Conservation (phyloP, 2,329 filamentous ascomycete genomes). For the Diplodia scrobiculata region DNA sequence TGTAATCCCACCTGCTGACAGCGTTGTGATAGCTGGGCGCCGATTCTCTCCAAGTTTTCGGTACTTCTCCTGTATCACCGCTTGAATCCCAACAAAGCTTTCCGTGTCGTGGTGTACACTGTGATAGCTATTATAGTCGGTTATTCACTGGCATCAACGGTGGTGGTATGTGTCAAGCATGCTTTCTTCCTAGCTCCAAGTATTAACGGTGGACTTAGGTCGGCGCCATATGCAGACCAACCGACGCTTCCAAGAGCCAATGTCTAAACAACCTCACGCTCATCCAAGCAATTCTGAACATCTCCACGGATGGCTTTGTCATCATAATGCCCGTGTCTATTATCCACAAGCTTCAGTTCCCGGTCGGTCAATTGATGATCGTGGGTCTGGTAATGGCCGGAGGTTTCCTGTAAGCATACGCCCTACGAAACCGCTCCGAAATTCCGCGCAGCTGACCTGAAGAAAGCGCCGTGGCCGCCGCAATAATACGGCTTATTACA, state of each 20-base stretch:
- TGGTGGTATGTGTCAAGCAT: neutral
- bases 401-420: constrained; percentile 1
- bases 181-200: neutral
- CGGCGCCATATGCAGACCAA: constrained; percentile 8
- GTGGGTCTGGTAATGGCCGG: neutral
- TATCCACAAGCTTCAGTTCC: neutral
- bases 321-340: neutral
- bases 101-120: neutral
- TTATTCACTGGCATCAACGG: neutral
- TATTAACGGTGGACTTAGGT: neutral
- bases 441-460: neutral
- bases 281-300: constrained; percentile 5
- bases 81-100: constrained; percentile 5
- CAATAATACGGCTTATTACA: neutral
- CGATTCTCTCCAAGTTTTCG: constrained; percentile 14
- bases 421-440: neutral
- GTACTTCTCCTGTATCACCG: constrained; percentile 8
- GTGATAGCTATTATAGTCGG: constrained; percentile 4
- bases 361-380: neutral
- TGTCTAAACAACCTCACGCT: constrained; percentile 7
- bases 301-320: neutral
- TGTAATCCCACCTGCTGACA: neutral
- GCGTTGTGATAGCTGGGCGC: neutral
- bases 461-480: neutral
- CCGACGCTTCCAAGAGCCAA: neutral